A percentile compares a stretch with the other conserved stretches of the same genome.
Evolutionary conservation across 176 grass and related monocot species (phyloP).

Genomic region (Eleusine indica): DNA sequence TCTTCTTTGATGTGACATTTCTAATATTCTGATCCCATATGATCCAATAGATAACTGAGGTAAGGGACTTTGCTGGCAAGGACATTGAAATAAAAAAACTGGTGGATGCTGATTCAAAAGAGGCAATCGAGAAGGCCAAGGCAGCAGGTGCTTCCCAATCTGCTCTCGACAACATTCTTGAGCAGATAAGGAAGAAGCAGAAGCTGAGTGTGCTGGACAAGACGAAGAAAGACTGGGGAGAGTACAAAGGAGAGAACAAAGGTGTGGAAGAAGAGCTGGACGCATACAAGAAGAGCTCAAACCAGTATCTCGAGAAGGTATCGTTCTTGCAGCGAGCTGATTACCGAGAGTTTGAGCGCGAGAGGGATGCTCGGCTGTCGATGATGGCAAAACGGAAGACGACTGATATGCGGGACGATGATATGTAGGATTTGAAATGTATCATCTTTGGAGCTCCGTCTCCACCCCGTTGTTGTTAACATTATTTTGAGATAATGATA

Average conservation of each 20-base stretch:
- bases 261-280: slow-evolving; percentile 87
- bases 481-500: slow-evolving; percentile 25
- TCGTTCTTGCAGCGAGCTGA: slow-evolving; percentile 90
- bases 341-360: slow-evolving; percentile 88
- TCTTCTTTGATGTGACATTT: not conserved
- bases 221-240: slow-evolving; percentile 98
- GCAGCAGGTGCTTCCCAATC: slow-evolving; percentile 44
- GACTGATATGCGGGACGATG: slow-evolving; percentile 56
- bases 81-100: slow-evolving; percentile 92
- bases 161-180: slow-evolving; percentile 67
- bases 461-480: not conserved
- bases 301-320: slow-evolving; percentile 89
- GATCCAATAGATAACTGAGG: slow-evolving; percentile 73
- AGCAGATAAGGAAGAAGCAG: slow-evolving; percentile 96
- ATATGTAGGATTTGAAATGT: slow-evolving; percentile 46
- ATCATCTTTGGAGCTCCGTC: not conserved
- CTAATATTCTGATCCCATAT: slow-evolving; percentile 23
- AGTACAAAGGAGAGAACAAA: slow-evolving; percentile 92
- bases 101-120: slow-evolving; percentile 86
- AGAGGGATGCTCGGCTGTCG: slow-evolving; percentile 83
- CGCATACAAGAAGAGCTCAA: slow-evolving; percentile 95
- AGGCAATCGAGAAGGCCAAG: slow-evolving; percentile 87
- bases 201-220: slow-evolving; percentile 99
- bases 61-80: slow-evolving; percentile 90
- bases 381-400: slow-evolving; percentile 69